phyloP scores from a whole-genome alignment of 2,329 filamentous ascomycete genomes.

The Laburnicola sp. region DNA sequence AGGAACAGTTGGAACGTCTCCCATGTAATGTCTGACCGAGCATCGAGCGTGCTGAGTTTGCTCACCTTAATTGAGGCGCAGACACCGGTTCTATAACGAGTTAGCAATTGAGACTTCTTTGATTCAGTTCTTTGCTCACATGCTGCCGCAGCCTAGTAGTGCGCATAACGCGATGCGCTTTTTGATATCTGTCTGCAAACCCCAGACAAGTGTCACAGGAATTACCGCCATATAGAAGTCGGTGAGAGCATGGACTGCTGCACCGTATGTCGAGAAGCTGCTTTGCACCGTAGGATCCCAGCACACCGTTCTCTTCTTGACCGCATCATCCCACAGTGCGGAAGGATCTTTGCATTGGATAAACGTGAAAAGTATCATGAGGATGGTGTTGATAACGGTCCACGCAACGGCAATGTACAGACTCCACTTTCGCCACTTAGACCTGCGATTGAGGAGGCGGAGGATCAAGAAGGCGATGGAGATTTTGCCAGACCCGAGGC shows the following conservation, averaged over 20 bases:
- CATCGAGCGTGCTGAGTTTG: constrained; percentile 18
- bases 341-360: constrained; percentile 22
- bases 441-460: constrained; percentile 21
- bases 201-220: constrained; percentile 22
- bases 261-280: constrained; percentile 23
- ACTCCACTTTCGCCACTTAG: constrained; percentile 18
- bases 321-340: constrained; percentile 18
- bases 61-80: constrained; percentile 21
- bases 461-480: constrained; percentile 23
- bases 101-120: not conserved
- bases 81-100: constrained; percentile 18
- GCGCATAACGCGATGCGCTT: constrained; percentile 22
- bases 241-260: constrained; percentile 15
- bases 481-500: constrained; percentile 21
- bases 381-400: constrained; percentile 21
- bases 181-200: constrained; percentile 18
- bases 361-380: constrained; percentile 25
- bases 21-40: constrained; percentile 24
- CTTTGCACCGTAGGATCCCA: constrained; percentile 23
- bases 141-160: constrained; percentile 22
- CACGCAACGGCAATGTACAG: constrained; percentile 17
- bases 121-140: constrained; percentile 13
- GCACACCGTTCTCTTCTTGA: constrained; percentile 18
- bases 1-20: constrained; percentile 22
- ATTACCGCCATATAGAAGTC: constrained; percentile 22